Conservation (phyloP, 2,329 filamentous ascomycete species). For the Colletotrichum sp. region DNA sequence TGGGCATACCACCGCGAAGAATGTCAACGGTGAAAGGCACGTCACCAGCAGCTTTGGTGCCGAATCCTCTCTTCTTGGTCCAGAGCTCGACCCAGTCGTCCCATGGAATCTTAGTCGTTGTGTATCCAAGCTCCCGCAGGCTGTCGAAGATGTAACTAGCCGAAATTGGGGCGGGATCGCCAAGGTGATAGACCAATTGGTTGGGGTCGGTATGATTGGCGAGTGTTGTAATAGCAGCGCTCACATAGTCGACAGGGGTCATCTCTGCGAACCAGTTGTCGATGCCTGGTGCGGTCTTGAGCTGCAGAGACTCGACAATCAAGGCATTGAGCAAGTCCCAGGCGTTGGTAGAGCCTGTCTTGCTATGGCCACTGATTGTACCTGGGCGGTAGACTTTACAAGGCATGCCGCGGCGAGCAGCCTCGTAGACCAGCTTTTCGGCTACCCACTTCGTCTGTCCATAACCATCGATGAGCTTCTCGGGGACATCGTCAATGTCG, state of each 20-base stretch:
- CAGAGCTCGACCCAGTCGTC: constrained; percentile 78
- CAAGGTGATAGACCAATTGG: constrained; percentile 75
- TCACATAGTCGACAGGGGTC: constrained; percentile 85
- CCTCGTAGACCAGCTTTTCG: constrained; percentile 75
- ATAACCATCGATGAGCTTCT: constrained; percentile 74
- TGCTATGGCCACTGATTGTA: constrained; percentile 80
- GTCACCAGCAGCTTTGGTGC: constrained; percentile 66
- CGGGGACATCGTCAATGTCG: constrained; percentile 70
- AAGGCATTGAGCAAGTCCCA: constrained; percentile 80
- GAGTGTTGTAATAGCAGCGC: constrained; percentile 73
- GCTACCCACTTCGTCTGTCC: constrained; percentile 85
- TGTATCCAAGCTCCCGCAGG: constrained; percentile 71
- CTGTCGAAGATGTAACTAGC: constrained; percentile 69
- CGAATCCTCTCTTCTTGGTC: constrained; percentile 70
- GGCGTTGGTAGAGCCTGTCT: constrained; percentile 76
- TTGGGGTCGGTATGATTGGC: constrained; percentile 66
- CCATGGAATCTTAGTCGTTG: constrained; percentile 69
- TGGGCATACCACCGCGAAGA: constrained; percentile 81
- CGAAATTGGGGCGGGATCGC: constrained; percentile 73
- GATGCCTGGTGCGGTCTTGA: constrained; percentile 73
- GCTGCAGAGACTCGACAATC: constrained; percentile 76
- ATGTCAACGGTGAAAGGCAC: constrained; percentile 81
- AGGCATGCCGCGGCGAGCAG: constrained; percentile 70
- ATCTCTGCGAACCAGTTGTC: constrained; percentile 81
- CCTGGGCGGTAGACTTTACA: constrained; percentile 75